Evolutionary conservation across 345 rosid species (phyloP), one percentile per base, ranked within the genome.

Genomic region (Luvunga scandens): DNA sequence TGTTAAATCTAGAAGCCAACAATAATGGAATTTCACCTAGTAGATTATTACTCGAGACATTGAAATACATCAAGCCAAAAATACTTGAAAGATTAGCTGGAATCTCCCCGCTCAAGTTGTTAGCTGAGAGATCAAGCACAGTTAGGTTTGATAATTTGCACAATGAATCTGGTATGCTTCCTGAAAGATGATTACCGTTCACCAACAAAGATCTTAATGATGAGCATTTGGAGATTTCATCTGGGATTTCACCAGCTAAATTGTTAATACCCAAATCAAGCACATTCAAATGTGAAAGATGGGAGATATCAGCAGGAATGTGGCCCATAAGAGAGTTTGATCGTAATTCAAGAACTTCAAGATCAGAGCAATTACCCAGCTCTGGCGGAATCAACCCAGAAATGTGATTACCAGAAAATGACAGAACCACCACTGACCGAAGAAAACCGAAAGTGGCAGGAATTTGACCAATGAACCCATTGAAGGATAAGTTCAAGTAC

Each of bases 281-380:
- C 78, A 84, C 86, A 59, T 85, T 81, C 83, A 96, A 74, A 64
- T 42, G 84, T 2, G 87, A 77, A 66, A 94, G 80, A 57, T 76
- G 90, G 31, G 93, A 92, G 67, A 96, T 78, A 82, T 91, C 97
- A 80, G 77, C 85, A 5, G 99, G 97, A 84, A 96, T 85, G 50
- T 66, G 83, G 79, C 97, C 99, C 16, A 73, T 85, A 25, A 96
- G 66, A 72, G 76, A 68, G 82, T 96, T 92, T 0, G 89, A 91
- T 36, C 86, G 83, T 63, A 96, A 85, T 80, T 96, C 91, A 4
- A 96, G 95, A 81, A 83, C 87, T 86, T 92, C 90, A 72, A 96
- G 97, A 81, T 81, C 89, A 45, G 98, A 88, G 81, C 97, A 96
- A 77, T 96, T 96, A 30, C 97, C 95, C 27, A 96, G 84, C 83